Evolutionary conservation across 352 stramenopile species (phyloP).

Genomic region (Globisporangium heterothallicum): DNA sequence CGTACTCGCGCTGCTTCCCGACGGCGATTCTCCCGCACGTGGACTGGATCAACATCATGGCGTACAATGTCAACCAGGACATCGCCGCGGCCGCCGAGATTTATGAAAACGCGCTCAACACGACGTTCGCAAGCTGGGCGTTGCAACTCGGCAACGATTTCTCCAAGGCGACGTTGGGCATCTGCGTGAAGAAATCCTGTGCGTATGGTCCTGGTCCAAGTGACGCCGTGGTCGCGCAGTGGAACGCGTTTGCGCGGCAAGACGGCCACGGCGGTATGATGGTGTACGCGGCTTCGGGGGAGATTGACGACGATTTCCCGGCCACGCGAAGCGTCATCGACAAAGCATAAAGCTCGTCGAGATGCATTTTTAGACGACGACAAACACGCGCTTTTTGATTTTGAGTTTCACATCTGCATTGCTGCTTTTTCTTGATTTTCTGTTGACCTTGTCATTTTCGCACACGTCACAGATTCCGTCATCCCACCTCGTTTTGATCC

Average conservation of each 20-base stretch:
- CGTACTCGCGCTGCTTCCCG: slow-evolving; percentile 64
- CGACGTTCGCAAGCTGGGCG: slow-evolving; percentile 54
- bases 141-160: slow-evolving; percentile 40
- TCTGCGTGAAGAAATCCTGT: slow-evolving; percentile 46
- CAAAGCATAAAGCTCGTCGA: not conserved
- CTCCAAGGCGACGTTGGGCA: slow-evolving; percentile 43
- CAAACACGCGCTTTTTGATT: no score
- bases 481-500: no score
- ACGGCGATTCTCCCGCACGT: slow-evolving; percentile 39
- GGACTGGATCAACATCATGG: slow-evolving; percentile 83
- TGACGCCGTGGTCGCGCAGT: slow-evolving; percentile 38
- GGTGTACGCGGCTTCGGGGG: slow-evolving; percentile 61
- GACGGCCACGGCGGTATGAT: slow-evolving; percentile 56
- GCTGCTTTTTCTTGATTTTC: no score
- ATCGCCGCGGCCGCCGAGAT: slow-evolving; percentile 29
- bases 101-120: slow-evolving; percentile 44
- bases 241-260: slow-evolving; percentile 36
- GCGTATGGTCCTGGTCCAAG: slow-evolving; percentile 65
- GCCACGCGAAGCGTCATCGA: slow-evolving; percentile 42
- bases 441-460: no score
- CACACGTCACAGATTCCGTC: no score
- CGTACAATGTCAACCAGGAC: slow-evolving; percentile 69
- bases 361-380: no score
- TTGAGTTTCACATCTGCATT: no score
- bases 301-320: slow-evolving; percentile 41